Percentiles rank a stretch among this genome's conserved stretches.
These are phyloP conservation scores for Xylariaceae sp. DNA, from an alignment of 2,329 filamentous ascomycete species.

Conservation along the genomic window DNA sequence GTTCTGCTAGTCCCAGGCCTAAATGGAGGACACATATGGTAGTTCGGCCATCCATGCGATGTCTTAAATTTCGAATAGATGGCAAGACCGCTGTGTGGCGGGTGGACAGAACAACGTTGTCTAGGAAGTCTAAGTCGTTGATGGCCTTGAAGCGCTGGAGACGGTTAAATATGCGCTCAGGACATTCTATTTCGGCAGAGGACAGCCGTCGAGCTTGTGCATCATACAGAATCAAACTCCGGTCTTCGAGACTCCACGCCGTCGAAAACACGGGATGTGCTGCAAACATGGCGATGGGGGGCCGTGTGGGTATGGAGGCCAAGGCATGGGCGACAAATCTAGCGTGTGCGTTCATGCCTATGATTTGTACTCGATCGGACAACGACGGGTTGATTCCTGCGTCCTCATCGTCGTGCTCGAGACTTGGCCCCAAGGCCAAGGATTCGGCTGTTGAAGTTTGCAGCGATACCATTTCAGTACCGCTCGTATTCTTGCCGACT, in stretches of 20 bases:
- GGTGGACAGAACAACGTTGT: conserved; percentile 28
- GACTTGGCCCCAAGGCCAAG: neutral
- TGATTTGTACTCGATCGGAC: conserved; percentile 47
- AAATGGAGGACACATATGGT: conserved; percentile 74
- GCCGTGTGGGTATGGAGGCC: conserved; percentile 49
- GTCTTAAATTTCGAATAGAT: conserved; percentile 19
- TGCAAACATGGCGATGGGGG: conserved; percentile 59
- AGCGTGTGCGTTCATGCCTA: conserved; percentile 60
- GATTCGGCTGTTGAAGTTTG: too few species aligned
- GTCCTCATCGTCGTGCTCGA: neutral
- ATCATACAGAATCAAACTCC: conserved; percentile 41
- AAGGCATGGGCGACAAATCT: conserved; percentile 62
- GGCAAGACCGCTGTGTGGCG: conserved; percentile 13
- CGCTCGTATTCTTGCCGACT: neutral
- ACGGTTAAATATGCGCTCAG: conserved; percentile 17
- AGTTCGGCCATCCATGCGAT: conserved; percentile 48
- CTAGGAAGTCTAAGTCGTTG: conserved; percentile 9
- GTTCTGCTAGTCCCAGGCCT: conserved; percentile 77
- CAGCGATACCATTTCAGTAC: neutral
- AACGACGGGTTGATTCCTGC: neutral
- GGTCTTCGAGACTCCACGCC: conserved; percentile 42
- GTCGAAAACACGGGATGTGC: conserved; percentile 41
- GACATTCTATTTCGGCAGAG: conserved; percentile 21
- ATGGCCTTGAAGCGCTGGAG: neutral
- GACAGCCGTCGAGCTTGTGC: conserved; percentile 34